Base-by-base conservation (phyloP, 2,329 filamentous ascomycete species). In the Emergomyces pasteurianus region DNA sequence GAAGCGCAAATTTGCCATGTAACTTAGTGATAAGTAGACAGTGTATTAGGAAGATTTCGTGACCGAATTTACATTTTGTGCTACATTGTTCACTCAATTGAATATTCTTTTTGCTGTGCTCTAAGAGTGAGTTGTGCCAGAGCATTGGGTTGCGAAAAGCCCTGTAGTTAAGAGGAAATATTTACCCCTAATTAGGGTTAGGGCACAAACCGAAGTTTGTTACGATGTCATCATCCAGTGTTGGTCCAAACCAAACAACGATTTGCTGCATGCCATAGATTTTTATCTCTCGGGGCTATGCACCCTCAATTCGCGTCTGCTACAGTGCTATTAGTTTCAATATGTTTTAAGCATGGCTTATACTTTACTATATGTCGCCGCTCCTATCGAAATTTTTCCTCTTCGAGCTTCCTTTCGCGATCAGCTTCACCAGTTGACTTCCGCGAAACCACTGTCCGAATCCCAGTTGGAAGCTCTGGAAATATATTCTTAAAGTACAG, bases 391-490 rank as follows among this genome's bases (percentile, higher is more conserved):
- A 63, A 60, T 14, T 60, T 54, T 34, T 61, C 59, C 5, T 66
- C 62, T 8, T 61, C 61, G 21, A 59, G 61, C n/a, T 66, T 58
- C 58, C 52, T 57, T 7, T 50, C 42, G 31, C 43, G 28, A 26
- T 26, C 49, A 12, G 47, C 43, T n/a, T 28, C 56, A 1, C 50
- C 23, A 8, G 16, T 52, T 2, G 38, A 52, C n/a, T 63, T 65
- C 34, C 61, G 36, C 36, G 68, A 72, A 23, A 61, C 67, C 58
- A 65, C 62, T 50, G 58, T 70, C n/a, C 56, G 60, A 1, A 58
- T 72, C 14, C 68, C 68, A 1, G 61, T 73, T 54, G 70, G 72
- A 18, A 67, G 67, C 49, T 69, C 68, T 63, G 71, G 72, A 23
- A 53, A 61, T 50, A 63, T 73, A 16, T 65, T 64, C 4, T 46